phyloP scores from a whole-genome alignment of 1,139 yeast genomes.

The Protomyces inouyei region DNA sequence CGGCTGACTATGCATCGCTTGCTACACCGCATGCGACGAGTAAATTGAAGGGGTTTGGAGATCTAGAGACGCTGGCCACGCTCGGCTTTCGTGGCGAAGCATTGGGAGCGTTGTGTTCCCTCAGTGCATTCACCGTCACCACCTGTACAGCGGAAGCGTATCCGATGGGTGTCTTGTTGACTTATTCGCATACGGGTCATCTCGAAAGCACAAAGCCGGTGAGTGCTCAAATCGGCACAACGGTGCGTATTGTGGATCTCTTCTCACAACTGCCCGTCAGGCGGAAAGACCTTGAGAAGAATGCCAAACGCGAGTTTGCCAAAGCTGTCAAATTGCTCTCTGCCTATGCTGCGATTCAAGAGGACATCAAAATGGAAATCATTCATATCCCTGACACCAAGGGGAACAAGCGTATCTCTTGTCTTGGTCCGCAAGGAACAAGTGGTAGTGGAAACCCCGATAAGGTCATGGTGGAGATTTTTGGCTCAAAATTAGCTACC shows the following conservation, averaged over 20 bases:
- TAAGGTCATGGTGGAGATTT: constrained; percentile 11
- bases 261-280: constrained; percentile 66
- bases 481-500: constrained; percentile 10
- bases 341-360: constrained; percentile 60
- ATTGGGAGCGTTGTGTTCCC: constrained; percentile 62
- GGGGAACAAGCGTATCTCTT: constrained; percentile 6
- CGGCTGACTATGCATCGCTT: constrained; percentile 54
- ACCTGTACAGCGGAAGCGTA: constrained; percentile 52
- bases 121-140: constrained; percentile 49
- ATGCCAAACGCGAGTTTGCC: constrained; percentile 64
- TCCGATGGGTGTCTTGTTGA: constrained; percentile 57
- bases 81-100: constrained; percentile 88
- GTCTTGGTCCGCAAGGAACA: constrained; percentile 11
- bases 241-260: constrained; percentile 49
- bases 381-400: background rate
- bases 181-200: constrained; percentile 53
- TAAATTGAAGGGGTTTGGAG: constrained; percentile 58
- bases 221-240: constrained; percentile 50
- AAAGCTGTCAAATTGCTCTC: constrained; percentile 60
- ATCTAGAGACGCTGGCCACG: constrained; percentile 51
- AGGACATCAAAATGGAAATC: constrained; percentile 41
- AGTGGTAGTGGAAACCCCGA: constrained; percentile 1
- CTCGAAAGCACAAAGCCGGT: background rate
- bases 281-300: constrained; percentile 62
- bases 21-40: constrained; percentile 75